Conservation (phyloP, 2,329 filamentous ascomycete species). For the Fragosphaeria purpurea region DNA sequence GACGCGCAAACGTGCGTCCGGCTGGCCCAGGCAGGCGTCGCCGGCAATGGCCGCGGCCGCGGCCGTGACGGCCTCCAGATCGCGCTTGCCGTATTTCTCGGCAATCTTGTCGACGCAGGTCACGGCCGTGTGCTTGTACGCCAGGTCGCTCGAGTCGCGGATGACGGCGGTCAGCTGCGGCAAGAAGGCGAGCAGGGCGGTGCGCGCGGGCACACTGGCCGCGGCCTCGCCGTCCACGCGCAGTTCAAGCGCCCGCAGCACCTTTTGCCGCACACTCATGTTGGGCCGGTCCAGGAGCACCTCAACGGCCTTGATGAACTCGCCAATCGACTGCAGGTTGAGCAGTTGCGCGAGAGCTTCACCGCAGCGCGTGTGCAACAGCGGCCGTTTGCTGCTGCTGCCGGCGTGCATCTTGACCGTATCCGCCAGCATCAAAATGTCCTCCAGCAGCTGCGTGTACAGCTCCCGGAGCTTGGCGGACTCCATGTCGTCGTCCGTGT, state of each 20-base stretch:
- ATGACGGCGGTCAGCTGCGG: slow-evolving; percentile 70
- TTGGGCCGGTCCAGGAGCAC: slow-evolving; percentile 67
- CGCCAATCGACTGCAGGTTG: slow-evolving; percentile 71
- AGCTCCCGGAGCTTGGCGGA: slow-evolving; percentile 55
- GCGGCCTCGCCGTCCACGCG: slow-evolving; percentile 66
- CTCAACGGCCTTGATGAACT: slow-evolving; percentile 84
- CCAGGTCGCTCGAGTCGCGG: slow-evolving; percentile 57
- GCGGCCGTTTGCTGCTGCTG: slow-evolving; percentile 23
- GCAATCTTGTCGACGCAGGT: slow-evolving; percentile 86
- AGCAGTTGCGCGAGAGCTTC: slow-evolving; percentile 71
- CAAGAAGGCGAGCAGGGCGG: slow-evolving; percentile 66
- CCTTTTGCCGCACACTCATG: slow-evolving; percentile 66
- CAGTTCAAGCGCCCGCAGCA: slow-evolving; percentile 68
- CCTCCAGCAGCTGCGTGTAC: slow-evolving; percentile 60
- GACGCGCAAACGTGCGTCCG: slow-evolving; percentile 62
- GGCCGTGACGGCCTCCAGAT: slow-evolving; percentile 63
- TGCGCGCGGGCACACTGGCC: slow-evolving; percentile 56
- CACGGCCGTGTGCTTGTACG: slow-evolving; percentile 76
- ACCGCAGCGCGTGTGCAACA: slow-evolving; percentile 49
- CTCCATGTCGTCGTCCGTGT: slow-evolving; percentile 56
- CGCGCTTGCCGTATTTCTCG: slow-evolving; percentile 92
- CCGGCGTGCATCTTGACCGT: slow-evolving; percentile 36
- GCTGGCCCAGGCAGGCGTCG: slow-evolving; percentile 62
- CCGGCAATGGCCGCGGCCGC: slow-evolving; percentile 71
- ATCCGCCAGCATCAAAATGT: slow-evolving; percentile 56